These are phyloP conservation scores for Maudiozyma turicensis DNA, from an alignment of 805 yeast genomes.

Conservation along the genomic window DNA sequence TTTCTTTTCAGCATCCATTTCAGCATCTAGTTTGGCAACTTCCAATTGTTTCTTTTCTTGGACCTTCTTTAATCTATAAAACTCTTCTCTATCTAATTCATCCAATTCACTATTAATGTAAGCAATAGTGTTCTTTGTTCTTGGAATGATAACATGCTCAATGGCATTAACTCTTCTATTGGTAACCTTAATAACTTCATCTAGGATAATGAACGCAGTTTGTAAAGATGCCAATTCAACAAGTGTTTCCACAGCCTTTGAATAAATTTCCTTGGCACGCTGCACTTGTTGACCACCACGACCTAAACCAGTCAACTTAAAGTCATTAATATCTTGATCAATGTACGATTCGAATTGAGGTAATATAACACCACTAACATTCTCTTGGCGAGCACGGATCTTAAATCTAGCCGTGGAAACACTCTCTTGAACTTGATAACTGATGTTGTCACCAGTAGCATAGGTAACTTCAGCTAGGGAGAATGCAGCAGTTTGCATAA, in stretches of 20 bases:
- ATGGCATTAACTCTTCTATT: constrained; percentile 97
- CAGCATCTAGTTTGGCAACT: constrained; percentile 54
- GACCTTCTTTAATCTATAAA: constrained; percentile 90
- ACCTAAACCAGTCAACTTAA: constrained; percentile 93
- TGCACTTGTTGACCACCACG: constrained; percentile 98
- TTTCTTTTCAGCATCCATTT: constrained; percentile 25
- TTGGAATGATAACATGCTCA: constrained; percentile 95
- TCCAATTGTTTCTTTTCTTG: constrained; percentile 89
- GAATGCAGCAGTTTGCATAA: constrained; percentile 97
- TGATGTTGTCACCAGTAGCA: constrained; percentile 94
- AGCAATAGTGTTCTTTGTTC: constrained; percentile 90
- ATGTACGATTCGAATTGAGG: constrained; percentile 86
- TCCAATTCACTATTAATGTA: constrained; percentile 93
- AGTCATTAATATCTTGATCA: constrained; percentile 81
- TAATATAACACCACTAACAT: constrained; percentile 89
- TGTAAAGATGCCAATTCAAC: constrained; percentile 94
- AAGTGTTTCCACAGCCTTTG: constrained; percentile 93
- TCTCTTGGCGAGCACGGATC: constrained; percentile 86
- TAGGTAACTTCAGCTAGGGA: constrained; percentile 94
- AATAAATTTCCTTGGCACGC: constrained; percentile 84
- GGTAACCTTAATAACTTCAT: constrained; percentile 95
- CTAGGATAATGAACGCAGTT: constrained; percentile 91
- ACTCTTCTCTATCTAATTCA: constrained; percentile 96
- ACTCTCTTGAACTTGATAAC: constrained; percentile 91
- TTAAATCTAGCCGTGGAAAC: constrained; percentile 80